Percentiles rank a stretch among this genome's conserved stretches.
These are phyloP conservation scores for Clonostachys chloroleuca DNA, from an alignment of 2,329 filamentous ascomycete species.

Conservation along the genomic window DNA sequence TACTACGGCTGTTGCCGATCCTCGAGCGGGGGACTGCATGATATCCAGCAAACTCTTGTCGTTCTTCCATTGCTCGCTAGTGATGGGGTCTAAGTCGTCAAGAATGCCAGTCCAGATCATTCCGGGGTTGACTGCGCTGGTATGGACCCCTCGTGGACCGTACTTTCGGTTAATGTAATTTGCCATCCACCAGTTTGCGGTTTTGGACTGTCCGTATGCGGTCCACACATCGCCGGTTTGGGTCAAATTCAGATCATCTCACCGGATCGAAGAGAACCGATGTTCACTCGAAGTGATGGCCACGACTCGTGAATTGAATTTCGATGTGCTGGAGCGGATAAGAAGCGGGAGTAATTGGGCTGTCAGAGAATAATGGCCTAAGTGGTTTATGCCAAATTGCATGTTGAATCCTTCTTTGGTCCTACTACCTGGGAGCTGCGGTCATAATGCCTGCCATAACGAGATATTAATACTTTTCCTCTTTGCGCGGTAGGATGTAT, in stretches of 20 bases:
- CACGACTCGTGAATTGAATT: not conserved
- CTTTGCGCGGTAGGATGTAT: no score
- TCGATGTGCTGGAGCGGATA: not conserved
- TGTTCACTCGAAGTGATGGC: not conserved
- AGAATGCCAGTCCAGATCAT: not conserved
- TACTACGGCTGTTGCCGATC: not conserved
- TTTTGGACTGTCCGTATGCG: not conserved
- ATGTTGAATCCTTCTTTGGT: no score
- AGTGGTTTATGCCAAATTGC: no score
- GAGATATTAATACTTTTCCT: no score
- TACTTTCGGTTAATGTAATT: not conserved
- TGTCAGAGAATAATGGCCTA: no score
- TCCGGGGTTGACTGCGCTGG: not conserved
- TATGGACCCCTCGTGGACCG: not conserved
- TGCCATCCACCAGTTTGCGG: not conserved
- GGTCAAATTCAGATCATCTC: not conserved
- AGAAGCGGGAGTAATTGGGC: no score
- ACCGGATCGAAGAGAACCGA: not conserved
- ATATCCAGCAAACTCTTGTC: not conserved
- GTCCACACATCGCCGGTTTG: not conserved
- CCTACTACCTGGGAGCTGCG: no score
- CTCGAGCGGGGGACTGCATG: not conserved
- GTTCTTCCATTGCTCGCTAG: not conserved
- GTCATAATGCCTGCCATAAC: no score
- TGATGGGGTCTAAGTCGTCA: no score